Conservation (phyloP, 2,329 filamentous ascomycete species). For the Gaeumannomyces tritici region DNA sequence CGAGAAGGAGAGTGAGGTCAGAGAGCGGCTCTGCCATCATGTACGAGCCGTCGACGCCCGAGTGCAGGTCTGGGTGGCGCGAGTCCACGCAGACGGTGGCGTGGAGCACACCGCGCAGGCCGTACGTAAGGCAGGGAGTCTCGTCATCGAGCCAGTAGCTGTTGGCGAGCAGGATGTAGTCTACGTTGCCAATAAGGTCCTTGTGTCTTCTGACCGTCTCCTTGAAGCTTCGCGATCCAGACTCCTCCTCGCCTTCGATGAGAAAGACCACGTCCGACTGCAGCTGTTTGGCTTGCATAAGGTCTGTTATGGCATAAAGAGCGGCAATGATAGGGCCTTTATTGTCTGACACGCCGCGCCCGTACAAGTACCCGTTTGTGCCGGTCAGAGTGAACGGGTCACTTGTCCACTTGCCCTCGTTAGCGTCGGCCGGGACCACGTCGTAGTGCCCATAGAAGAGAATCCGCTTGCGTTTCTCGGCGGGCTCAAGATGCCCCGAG, state of each 20-base stretch:
- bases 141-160: slow-evolving; percentile 98
- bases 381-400: slow-evolving; percentile 88
- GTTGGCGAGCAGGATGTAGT: slow-evolving; percentile 92
- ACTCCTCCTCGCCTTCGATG: slow-evolving; percentile 95
- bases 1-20: slow-evolving; percentile 75
- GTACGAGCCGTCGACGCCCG: slow-evolving; percentile 90
- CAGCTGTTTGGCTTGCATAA: slow-evolving; percentile 74
- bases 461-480: slow-evolving; percentile 67
- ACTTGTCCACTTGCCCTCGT: slow-evolving; percentile 71
- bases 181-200: slow-evolving; percentile 75
- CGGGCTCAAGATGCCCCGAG: slow-evolving; percentile 58
- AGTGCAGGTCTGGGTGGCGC: slow-evolving; percentile 80
- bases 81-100: slow-evolving; percentile 85
- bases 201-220: slow-evolving; percentile 74
- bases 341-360: slow-evolving; percentile 93
- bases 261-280: slow-evolving; percentile 86
- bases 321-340: slow-evolving; percentile 94
- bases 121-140: slow-evolving; percentile 91
- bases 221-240: slow-evolving; percentile 82
- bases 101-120: slow-evolving; percentile 85
- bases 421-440: slow-evolving; percentile 81
- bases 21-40: slow-evolving; percentile 86
- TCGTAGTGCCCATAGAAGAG: slow-evolving; percentile 98
- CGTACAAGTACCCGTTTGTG: slow-evolving; percentile 86
- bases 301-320: slow-evolving; percentile 83